Percentiles rank a stretch among this genome's conserved stretches.
Evolutionary conservation across 169 alveolate genomes (phyloP).

Genomic region (Plasmodium vivax): DNA sequence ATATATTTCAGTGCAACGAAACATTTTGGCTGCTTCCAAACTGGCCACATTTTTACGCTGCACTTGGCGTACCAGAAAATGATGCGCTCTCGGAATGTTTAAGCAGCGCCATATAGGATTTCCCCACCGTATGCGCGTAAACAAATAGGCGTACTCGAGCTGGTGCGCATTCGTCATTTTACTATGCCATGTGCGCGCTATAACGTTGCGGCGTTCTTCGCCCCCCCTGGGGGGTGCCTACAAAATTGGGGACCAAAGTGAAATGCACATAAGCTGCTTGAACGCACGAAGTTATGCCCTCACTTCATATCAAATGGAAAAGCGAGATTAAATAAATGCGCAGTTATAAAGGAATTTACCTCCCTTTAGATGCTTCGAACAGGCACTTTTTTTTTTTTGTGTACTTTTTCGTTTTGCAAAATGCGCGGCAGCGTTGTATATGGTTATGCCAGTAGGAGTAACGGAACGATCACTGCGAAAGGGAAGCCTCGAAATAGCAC

Average conservation of each 20-base stretch:
- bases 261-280: not conserved
- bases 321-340: not conserved
- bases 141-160: not conserved
- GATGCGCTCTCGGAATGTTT: not conserved
- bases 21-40: not conserved
- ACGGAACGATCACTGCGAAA: not conserved
- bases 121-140: not conserved
- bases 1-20: not conserved
- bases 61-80: not conserved
- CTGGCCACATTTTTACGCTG: not conserved
- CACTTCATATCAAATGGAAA: not conserved
- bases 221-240: not conserved
- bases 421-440: not conserved
- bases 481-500: not conserved
- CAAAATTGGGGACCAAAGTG: constrained; percentile 1
- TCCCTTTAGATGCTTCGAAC: not conserved
- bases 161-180: not conserved
- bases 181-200: not conserved
- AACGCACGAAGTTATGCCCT: not conserved
- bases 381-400: not conserved
- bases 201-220: not conserved
- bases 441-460: not conserved
- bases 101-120: not conserved
- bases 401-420: not conserved
- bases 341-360: not conserved